A percentile compares a stretch with the other conserved stretches of the same genome.
These are phyloP conservation scores for Ophiocordyceps camponoti-rufipedis DNA, from an alignment of 2,329 filamentous ascomycete species.

Conservation along the genomic window DNA sequence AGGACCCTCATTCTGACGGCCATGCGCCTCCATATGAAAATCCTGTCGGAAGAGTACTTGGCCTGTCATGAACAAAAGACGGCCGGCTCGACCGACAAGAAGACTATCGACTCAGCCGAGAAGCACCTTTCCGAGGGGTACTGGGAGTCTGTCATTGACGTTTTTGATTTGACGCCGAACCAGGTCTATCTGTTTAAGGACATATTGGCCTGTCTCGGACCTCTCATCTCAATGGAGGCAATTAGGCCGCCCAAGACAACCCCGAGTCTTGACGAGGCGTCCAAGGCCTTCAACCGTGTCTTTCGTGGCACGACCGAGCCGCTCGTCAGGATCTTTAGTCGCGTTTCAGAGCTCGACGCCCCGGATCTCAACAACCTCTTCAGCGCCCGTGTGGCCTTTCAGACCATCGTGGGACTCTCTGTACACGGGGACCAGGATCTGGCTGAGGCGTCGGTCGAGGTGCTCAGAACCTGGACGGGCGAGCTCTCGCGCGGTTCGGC, in stretches of 20 bases:
- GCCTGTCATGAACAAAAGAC: conserved; percentile 31
- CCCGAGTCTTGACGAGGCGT: conserved; percentile 17
- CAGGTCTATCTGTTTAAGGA: conserved; percentile 56
- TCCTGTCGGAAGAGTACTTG: conserved; percentile 25
- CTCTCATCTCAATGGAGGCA: conserved; percentile 58
- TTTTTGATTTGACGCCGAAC: conserved; percentile 63
- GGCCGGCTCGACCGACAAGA: conserved; percentile 25
- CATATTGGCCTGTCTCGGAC: conserved; percentile 51
- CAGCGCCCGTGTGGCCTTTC: conserved; percentile 46
- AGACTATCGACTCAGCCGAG: conserved; percentile 43
- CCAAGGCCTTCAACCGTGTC: conserved; percentile 57
- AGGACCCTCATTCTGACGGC: conserved; percentile 33
- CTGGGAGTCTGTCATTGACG: conserved; percentile 28
- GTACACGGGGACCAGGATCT: conserved; percentile 66
- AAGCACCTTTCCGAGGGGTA: conserved; percentile 42
- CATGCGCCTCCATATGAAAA: conserved; percentile 24
- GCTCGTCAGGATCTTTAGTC: conserved; percentile 59
- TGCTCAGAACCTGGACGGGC: conserved; percentile 67
- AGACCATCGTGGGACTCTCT: conserved; percentile 59
- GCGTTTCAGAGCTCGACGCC: conserved; percentile 58
- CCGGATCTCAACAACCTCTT: conserved; percentile 53
- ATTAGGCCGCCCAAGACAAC: conserved; percentile 39
- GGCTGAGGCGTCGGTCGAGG: conserved; percentile 60
- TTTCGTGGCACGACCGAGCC: conserved; percentile 36
- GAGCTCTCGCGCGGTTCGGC: conserved; percentile 31